phyloP scores from a whole-genome alignment of 192 early-diverging fungal genomes.

The Radiomyces spectabilis region DNA sequence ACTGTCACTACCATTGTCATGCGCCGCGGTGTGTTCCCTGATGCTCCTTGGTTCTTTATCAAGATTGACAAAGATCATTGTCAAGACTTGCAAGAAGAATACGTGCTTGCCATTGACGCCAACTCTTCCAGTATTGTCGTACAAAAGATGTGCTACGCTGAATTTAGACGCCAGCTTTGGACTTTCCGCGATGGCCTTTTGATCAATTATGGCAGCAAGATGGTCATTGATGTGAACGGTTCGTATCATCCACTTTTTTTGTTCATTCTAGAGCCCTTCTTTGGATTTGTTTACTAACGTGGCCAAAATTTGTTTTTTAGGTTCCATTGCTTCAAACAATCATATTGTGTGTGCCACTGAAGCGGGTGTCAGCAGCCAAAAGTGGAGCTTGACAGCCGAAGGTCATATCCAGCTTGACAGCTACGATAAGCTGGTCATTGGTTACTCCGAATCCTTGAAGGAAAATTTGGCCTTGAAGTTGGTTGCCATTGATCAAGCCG shows the following conservation, averaged over 20 bases:
- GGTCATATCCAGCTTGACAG: constrained; percentile 13
- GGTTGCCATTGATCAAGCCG: background rate
- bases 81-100: constrained; percentile 6
- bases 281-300: too few species aligned
- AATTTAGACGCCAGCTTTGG: constrained; percentile 21
- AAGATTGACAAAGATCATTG: constrained; percentile 7
- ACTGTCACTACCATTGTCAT: constrained; percentile 6
- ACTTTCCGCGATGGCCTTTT: constrained; percentile 8
- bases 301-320: too few species aligned
- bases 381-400: constrained; percentile 14
- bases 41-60: constrained; percentile 2
- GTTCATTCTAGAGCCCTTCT: background rate
- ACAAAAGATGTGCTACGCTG: constrained; percentile 7
- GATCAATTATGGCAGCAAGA: constrained; percentile 21
- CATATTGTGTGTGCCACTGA: constrained; percentile 1
- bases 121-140: constrained; percentile 8
- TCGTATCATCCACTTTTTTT: background rate
- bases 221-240: constrained; percentile 14
- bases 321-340: background rate
- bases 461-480: background rate
- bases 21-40: constrained; percentile 1
- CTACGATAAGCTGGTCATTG: constrained; percentile 1
- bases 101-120: constrained; percentile 6
- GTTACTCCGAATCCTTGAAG: background rate
- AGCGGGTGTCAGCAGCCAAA: constrained; percentile 4